These are phyloP conservation scores for Diaporthe citrichinensis DNA, from an alignment of 2,329 filamentous ascomycete species.

Conservation along the genomic window DNA sequence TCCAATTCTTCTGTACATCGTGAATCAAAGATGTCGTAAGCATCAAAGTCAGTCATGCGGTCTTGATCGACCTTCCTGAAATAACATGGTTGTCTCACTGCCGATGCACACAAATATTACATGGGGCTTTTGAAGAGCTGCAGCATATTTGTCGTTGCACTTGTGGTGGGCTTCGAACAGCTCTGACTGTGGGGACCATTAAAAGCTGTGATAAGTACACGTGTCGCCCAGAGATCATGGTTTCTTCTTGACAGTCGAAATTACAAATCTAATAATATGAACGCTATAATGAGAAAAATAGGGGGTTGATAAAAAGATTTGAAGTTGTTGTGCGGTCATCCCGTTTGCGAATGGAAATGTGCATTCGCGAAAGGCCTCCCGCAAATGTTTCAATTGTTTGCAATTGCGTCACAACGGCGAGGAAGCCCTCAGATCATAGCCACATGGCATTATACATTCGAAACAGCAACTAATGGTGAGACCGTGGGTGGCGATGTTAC, in stretches of 20 bases:
- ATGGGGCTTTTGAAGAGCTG: neutral
- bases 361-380: neutral
- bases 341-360: neutral
- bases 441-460: constrained; percentile 23
- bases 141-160: neutral
- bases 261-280: neutral
- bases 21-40: no score
- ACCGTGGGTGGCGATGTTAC: constrained; percentile 7
- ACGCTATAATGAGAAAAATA: no score
- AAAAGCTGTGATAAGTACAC: neutral
- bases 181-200: neutral
- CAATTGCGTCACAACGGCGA: constrained; percentile 2
- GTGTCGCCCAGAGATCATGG: neutral
- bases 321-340: neutral
- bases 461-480: constrained; percentile 24
- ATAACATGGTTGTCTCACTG: neutral
- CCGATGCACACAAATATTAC: neutral
- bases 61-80: neutral
- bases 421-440: neutral
- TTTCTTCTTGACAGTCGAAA: no score
- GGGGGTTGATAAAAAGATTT: neutral
- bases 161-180: no score
- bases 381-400: neutral
- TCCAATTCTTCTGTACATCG: neutral
- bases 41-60: neutral